Base-by-base conservation (phyloP, 1,139 yeast species). In the Hansenula sp. region DNA sequence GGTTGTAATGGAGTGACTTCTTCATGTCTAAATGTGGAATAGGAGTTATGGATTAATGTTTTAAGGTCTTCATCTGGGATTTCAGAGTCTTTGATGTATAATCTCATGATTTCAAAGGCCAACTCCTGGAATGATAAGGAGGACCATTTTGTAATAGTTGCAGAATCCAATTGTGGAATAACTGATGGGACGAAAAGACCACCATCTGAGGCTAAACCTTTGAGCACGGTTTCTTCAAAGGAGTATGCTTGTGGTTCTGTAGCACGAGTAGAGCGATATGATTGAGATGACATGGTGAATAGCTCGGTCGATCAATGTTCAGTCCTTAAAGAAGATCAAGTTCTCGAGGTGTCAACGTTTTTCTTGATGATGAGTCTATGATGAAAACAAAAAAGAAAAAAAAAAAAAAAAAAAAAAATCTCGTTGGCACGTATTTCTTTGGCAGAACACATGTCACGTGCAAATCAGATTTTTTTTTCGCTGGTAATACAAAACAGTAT, bases 191-290 rank as follows among this genome's bases (percentile, higher is more conserved):
- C 74, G 62, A 87, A 92, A 38, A 92, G 76, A 32, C 98, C 98
- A 52, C 98, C 98, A 61, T 94, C 98, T 39, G 85, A 79, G 40
- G 97, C 98, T 56, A 92, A 74, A 35, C 98, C 98, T 48, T 86
- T 85, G 65, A 92, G 85, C 39, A 92, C 90, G 9, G 90, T 96
- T 45, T 85, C 95, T 65, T 92, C 98, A 55, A 92, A 92, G 4
- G 92, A 74, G 43, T 81, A 73, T 13, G 75, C 64, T 52, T 79
- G 77, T 26, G 64, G 62, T 12, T 60, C 61, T 20, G 79, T 57
- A 8, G 94, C 79, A 60, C 97, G 82, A 13, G 98, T 88, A 20
- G 97, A 90, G 66, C 95, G 82, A 64, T 92, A 92, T 39, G 69
- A 64, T 65, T 78, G 78, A 8, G 83, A 71, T 49, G 66, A 48